Base-by-base conservation (phyloP, 2,329 filamentous ascomycete genomes). In the Fusarium chlamydosporum region DNA sequence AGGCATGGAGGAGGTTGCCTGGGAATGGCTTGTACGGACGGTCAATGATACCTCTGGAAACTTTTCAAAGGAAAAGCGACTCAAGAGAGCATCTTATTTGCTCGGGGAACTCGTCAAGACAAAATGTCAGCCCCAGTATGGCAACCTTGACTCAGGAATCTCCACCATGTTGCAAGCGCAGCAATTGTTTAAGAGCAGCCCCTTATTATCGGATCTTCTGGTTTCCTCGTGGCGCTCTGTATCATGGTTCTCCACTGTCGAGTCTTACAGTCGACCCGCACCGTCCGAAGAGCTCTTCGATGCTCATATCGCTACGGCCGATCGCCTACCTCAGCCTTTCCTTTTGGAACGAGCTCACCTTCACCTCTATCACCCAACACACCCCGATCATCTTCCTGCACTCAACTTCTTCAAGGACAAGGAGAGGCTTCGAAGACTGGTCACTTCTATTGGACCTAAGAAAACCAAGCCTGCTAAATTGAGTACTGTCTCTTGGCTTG, bases 181-280 rank as follows among this genome's bases (percentile, higher is more conserved):
- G 46, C 70, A 80, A 23, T 75, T 83, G 37, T 81, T 84, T 62
- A 75, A 78, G 29, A 59, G 65, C 6, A 79, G 76, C 33, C 75
- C 74, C 6, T 74, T 78, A 2, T 79, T 81, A 2, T 76, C 78
- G 4, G 60, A 75, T 3, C 74, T 80, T 16, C 66, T 87, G 8
- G 74, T 80, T 26, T 71, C 72, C 2, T 77, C 82, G 0, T 89
- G 86, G 86, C 74, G 75, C 4, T 72, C 71, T 8, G 76, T 88
- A 2, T 85, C 85, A 2, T 86, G 82, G 83, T 73, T 79, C 20
- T 85, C 86, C 0, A 88, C 86, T 0, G 82, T 86, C 11, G 79
- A 84, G 42, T 81, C 83, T 4, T 83, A 81, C 73, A 79, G 81
- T 67, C 78, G 81, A 37, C 77, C 79, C 1, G 78, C 78, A 10